Conservation (phyloP, 768 basidiomycete species). For the Favolaschia claudopus region DNA sequence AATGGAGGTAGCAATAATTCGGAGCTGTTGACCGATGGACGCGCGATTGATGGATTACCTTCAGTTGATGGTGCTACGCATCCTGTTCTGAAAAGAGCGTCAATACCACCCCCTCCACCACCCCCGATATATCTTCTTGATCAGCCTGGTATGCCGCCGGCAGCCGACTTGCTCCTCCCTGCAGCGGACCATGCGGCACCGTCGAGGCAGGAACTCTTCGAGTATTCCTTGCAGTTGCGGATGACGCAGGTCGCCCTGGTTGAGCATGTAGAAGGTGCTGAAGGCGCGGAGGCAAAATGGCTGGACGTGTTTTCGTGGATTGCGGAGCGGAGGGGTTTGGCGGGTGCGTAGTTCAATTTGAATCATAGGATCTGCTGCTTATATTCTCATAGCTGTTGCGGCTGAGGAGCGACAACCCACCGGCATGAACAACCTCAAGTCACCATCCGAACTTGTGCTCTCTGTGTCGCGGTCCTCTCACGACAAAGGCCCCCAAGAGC, state of each 20-base stretch:
- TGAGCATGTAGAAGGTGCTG: constrained; percentile 87
- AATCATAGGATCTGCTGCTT: background rate
- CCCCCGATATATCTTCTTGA: constrained; percentile 24
- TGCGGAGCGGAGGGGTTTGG: constrained; percentile 58
- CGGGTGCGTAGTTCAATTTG: constrained; percentile 13
- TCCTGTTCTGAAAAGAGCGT: constrained; percentile 17
- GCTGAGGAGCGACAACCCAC: constrained; percentile 36
- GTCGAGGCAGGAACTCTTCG: constrained; percentile 69
- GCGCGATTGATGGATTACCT: constrained; percentile 27
- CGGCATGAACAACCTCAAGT: constrained; percentile 35
- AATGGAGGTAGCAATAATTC: constrained; percentile 20
- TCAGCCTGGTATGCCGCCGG: constrained; percentile 44
- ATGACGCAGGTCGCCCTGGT: constrained; percentile 85
- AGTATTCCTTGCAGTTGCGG: constrained; percentile 81
- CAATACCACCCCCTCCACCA: constrained; percentile 6
- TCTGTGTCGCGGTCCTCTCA: constrained; percentile 23
- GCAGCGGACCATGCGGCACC: constrained; percentile 57
- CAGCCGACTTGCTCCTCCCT: constrained; percentile 51
- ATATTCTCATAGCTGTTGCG: constrained; percentile 26
- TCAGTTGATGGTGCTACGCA: background rate
- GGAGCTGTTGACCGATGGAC: constrained; percentile 26
- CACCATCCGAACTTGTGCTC: constrained; percentile 36
- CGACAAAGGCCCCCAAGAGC: constrained; percentile 12
- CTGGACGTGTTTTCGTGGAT: constrained; percentile 89
- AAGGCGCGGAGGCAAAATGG: constrained; percentile 82